Base-by-base conservation (phyloP, 805 yeast species). In the Saccharomycopsis amapae region DNA sequence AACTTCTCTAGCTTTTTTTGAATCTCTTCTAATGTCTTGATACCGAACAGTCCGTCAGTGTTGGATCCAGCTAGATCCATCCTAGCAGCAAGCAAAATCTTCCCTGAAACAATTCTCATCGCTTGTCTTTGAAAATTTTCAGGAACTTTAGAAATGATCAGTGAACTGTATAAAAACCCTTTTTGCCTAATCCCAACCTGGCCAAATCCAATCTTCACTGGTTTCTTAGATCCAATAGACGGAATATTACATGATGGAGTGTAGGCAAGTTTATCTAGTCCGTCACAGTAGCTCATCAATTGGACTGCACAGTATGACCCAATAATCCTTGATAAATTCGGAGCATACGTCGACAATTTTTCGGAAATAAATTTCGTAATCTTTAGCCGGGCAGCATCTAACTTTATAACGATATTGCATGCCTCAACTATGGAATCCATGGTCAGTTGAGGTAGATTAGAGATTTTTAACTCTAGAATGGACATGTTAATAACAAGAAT, bases 231-330 rank as follows among this genome's bases (percentile, higher is more conserved):
- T 0, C 96, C 96, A 40, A 86, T 64, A 0, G 94, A 76, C 0
- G 95, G 79, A 19, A 90, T 56, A 58, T 90, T 90, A 56, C 97
- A 85, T 3, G 95, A 72, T 0, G 96, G 96, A 0, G 85, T 76
- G 25, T 62, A 64, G 2, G 87, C 76, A 7, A 90, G 63, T 5
- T 76, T 79, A 10, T 64, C 65, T 3, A 90, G 60, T 0, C 95
- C 87, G 2, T 95, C 94, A 1, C 76, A 66, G 15, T 73, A 68
- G 1, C 85, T 73, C 20, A 90, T 63, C 15, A 93, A 62, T 55
- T 83, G 85, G 0, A 95, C 81, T 0, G 95, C 76, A 0, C 84
- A 73, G 4, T 73, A 65, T 0, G 94, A 67, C 0, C 95, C 94
- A 2, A 90, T 68, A 5, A 93, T 65, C 0, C 76, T 76, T 2